Evolutionary conservation across 257 asterid species (phyloP), one percentile per base, ranked within the genome.

Genomic region (Jaltomata sinuosa): DNA sequence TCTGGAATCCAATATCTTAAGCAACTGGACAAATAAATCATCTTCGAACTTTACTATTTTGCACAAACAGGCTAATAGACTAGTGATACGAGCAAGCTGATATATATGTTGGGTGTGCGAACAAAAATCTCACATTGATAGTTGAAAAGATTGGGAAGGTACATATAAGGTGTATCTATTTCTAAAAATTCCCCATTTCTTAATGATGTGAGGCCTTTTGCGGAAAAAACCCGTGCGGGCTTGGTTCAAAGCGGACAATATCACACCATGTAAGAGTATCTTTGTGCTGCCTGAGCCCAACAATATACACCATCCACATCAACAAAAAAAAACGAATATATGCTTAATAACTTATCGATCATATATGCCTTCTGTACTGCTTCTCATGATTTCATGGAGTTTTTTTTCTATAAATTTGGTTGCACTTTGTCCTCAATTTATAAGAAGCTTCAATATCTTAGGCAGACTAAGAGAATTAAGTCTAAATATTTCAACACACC

Each of bases 331-430:
- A 77, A 16, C 18, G 81, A 77, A 77, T 77, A 49, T 77, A 77
- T 77, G 42, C 81, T 77, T 52, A 81, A 27, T 64, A 65, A 50
- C 31, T 50, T 50, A 52, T 50, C 81, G 21, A n/a, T 68, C 57
- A 83, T 42, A 34, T 32, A 32, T 49, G 3, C 18, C 67, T 4
- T 11, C 27, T 62, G 8, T 27, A n/a, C 14, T 83, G n/a, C 31
- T 57, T 4, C 15, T 22, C 40, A n/a, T n/a, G n/a, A n/a, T 55
- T 81, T 59, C 74, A 81, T 52, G 72, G n/a, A 15, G 3, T 0
- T 6, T 10, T 34, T 55, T 59, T 74, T 62, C 89, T 87, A 89
- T 90, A 89, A 87, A 62, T 57, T 42, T 27, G 25, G 18, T 1
- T 11, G 14, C 15, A 38, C 1, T 49, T 76, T 76, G 81, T 74